Evolutionary conservation across 495 filamentous ascomycete species (phyloP), one percentile per base, ranked within the genome.

Genomic region (Penicillium cataractarum): DNA sequence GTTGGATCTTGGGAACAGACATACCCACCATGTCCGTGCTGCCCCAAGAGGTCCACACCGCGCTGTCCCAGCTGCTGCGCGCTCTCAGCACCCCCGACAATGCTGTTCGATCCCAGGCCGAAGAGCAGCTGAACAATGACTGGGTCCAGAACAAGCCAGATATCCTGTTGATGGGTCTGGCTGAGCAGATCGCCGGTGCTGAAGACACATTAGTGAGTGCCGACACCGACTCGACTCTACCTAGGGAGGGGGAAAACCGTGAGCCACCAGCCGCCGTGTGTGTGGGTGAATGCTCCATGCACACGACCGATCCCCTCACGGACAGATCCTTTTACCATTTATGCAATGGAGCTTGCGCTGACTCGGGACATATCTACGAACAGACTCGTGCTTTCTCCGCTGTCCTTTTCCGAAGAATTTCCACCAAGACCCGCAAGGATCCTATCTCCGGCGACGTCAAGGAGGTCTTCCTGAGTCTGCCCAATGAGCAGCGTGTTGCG

Each of bases 1-100:
- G 56, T 63, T 68, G 65, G 67, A 72, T 71, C 65, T 70, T 72
- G 70, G 70, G 70, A 65, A 71, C 66, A 64, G 67, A 70, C 57
- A 60, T 62, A 64, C 63, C 69, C 74, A 84, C 64, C 65, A 97
- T 97, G 93, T 94, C 93, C 67, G 68, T 96, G 60, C 85, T 99
- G 17, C 88, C 93, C 63, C 80, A 88, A 56, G 90, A 97, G 66
- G 82, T 92, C 73, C 90, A 91, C 77, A 80, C 85, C 65, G 90
- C 92, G 75, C 90, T 99, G 69, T 83, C 82, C 50, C 89, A 92
- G 84, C 86, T 99, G 65, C 85, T 98, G 62, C 85, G 88, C 79
- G 92, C 86, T 46, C 84, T 99, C 61, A 88, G 91, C 75, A 92
- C 93, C n/a, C 76, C 92, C 66, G 93, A 99, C 81, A 99, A 99